Evolutionary conservation across 352 stramenopile genomes (phyloP), one percentile per base, ranked within the genome.

Genomic region (Pythium dissimile): DNA sequence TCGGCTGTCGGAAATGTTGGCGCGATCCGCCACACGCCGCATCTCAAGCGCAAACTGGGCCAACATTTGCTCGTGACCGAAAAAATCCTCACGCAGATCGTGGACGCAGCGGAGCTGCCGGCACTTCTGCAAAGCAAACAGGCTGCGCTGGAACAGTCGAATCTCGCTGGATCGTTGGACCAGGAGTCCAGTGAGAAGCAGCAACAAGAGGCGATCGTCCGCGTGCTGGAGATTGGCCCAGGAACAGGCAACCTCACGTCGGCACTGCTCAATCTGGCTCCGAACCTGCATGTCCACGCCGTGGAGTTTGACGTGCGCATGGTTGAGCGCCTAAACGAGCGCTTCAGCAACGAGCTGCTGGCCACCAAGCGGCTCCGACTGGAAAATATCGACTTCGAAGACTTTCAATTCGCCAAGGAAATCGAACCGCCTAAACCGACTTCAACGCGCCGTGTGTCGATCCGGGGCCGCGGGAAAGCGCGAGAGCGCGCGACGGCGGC

Each of bases 161-260:
- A 35, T 8, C 31, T 8, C 12, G 12, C 6, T 12, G 34, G 12
- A 7, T 15, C 34, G 16, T n/a, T 16, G 34, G 20, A 16, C 20
- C 34, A 15, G 34, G 3, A 41, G 34, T n/a, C n/a, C n/a, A 30
- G 15, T 1, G 16, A 16, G 5, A 27, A 43, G 41, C n/a, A 31
- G 10, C 9, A 50, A 26, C 38, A 45, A 23, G 15, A 39, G 16
- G 20, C 28, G 16, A 37, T 50, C 16, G 55, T 87, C 37, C 76
- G 70, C n/a, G 75, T 95, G 31, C 73, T 95, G 23, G 86, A 95
- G 62, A 88, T 95, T 47, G 86, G 86, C 12, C 84, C 86, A 0
- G 86, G 86, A 15, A 95, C 84, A 7, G 86, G 86, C 46, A 95
- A 95, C 51, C 69, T 95, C 38, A 95, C 86, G 59, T 83, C 85